Evolutionary conservation across 2,329 filamentous ascomycete genomes (phyloP).

Genomic region (Blumeria hordei): DNA sequence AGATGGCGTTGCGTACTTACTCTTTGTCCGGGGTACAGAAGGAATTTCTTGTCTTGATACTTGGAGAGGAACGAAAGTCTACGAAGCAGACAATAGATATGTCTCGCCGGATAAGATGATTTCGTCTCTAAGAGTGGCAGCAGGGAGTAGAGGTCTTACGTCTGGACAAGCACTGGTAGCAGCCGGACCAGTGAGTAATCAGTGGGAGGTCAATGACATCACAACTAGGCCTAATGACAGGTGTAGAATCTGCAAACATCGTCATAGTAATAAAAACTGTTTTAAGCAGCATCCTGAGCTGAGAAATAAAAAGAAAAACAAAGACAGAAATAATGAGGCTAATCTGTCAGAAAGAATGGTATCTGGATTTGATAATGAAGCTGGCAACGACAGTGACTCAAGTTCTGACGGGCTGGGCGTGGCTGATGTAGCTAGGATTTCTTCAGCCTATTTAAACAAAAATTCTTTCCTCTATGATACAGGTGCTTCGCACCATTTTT

Average conservation of each 20-base stretch:
- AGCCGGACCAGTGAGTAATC: not conserved
- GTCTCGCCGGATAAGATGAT: not conserved
- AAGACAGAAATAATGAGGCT: not conserved
- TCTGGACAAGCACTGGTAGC: not conserved
- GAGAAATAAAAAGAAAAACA: not conserved
- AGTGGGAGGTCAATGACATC: not conserved
- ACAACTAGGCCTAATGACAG: not conserved
- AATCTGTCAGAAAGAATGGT: not conserved
- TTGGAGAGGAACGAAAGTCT: not conserved
- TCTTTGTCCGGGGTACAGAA: not conserved
- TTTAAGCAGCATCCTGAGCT: not conserved
- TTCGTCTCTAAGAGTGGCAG: not conserved
- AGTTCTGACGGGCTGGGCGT: too few relatives aligned
- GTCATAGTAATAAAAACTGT: not conserved
- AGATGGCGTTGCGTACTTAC: not conserved
- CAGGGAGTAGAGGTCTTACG: not conserved
- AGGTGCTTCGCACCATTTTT: not conserved
- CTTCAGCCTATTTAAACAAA: not conserved
- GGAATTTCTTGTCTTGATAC: not conserved
- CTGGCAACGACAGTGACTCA: not conserved
- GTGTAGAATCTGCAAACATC: not conserved
- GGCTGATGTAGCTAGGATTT: not conserved
- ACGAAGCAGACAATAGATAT: not conserved
- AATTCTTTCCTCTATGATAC: slow-evolving; percentile 1
- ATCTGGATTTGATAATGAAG: not conserved